These are phyloP conservation scores for Scheffersomyces ergatensis DNA, from an alignment of 805 yeast genomes.

Conservation along the genomic window DNA sequence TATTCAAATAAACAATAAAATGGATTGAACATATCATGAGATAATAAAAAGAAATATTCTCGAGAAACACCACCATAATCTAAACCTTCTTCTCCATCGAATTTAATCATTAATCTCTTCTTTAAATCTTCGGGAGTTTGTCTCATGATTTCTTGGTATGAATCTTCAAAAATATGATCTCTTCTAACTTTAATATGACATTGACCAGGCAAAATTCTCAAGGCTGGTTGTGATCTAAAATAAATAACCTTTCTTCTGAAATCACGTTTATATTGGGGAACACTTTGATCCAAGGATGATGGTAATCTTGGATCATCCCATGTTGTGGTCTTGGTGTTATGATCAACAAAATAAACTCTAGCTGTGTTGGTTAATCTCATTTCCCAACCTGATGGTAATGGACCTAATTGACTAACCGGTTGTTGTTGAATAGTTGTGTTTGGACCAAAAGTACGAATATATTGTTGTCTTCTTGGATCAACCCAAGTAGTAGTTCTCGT, in stretches of 20 bases:
- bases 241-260: constrained; percentile 96
- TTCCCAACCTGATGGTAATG: constrained; percentile 99
- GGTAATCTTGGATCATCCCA: constrained; percentile 99
- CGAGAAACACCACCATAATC: constrained; percentile 99
- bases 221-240: constrained; percentile 97
- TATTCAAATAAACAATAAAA: constrained; percentile 96
- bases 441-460: constrained; percentile 91
- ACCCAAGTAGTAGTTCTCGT: constrained; percentile 99
- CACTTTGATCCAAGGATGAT: constrained; percentile 94
- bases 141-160: constrained; percentile 97
- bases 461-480: constrained; percentile 98
- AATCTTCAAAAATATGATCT: constrained; percentile 94
- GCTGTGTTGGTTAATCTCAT: constrained; percentile 99
- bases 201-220: constrained; percentile 96
- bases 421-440: constrained; percentile 93
- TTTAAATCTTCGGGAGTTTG: constrained; percentile 98
- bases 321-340: constrained; percentile 97
- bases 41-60: constrained; percentile 92
- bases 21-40: constrained; percentile 99
- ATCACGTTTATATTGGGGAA: constrained; percentile 98
- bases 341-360: constrained; percentile 97
- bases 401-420: constrained; percentile 96
- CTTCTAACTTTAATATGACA: constrained; percentile 98
- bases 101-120: constrained; percentile 95
- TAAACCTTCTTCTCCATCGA: constrained; percentile 98